phyloP scores from a whole-genome alignment of 805 yeast genomes.

The Saturnispora saitoi region DNA sequence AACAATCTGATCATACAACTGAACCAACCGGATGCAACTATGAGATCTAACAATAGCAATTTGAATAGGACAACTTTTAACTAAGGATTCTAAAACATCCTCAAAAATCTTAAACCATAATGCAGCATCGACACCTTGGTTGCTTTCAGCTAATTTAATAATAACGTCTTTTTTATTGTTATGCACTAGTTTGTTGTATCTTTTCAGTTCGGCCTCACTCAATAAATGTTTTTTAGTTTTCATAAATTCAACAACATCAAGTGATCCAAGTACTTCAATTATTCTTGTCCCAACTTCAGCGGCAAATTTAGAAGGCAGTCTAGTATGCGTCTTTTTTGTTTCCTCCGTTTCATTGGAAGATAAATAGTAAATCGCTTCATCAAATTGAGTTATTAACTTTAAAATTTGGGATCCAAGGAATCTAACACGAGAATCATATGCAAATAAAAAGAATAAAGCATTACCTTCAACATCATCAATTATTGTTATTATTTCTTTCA shows the following conservation, averaged over 20 bases:
- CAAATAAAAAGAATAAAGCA: slow-evolving; percentile 83
- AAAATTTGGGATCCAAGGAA: slow-evolving; percentile 68
- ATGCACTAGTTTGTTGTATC: slow-evolving; percentile 54
- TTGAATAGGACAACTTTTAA: slow-evolving; percentile 80
- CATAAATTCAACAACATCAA: slow-evolving; percentile 59
- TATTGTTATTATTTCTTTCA: slow-evolving; percentile 72
- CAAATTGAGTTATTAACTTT: slow-evolving; percentile 77
- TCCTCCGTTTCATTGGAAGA: slow-evolving; percentile 18
- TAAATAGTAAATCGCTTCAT: slow-evolving; percentile 60
- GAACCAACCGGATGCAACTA: slow-evolving; percentile 82
- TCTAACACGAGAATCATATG: slow-evolving; percentile 73
- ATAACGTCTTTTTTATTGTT: slow-evolving; percentile 57
- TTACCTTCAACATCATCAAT: slow-evolving; percentile 95
- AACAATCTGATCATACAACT: slow-evolving; percentile 63
- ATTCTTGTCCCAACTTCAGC: slow-evolving; percentile 72
- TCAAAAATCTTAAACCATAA: slow-evolving; percentile 93
- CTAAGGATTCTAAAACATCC: slow-evolving; percentile 57
- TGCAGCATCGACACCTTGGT: slow-evolving; percentile 91
- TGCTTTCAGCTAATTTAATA: slow-evolving; percentile 78
- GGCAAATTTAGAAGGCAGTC: slow-evolving; percentile 61
- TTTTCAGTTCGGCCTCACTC: slow-evolving; percentile 69
- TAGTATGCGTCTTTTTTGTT: slow-evolving; percentile 33
- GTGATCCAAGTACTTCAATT: slow-evolving; percentile 65
- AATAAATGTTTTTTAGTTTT: slow-evolving; percentile 40
- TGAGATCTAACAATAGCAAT: slow-evolving; percentile 88